Base-by-base conservation (phyloP, 2,329 filamentous ascomycete species). In the Hortaea sp. region DNA sequence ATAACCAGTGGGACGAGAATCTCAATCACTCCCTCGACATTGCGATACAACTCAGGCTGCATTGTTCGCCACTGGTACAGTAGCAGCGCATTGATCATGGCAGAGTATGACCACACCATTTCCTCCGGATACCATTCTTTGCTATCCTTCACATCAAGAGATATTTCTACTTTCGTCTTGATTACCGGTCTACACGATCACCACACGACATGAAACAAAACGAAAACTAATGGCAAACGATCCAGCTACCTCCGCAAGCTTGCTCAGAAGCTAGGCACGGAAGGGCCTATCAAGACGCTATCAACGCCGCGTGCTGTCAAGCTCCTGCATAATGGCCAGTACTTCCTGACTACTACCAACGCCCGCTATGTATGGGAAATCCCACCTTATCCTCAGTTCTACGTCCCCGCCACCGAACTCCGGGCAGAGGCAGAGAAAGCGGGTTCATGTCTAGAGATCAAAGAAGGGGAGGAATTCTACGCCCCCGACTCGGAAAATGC, bases 351-450 rank as follows among this genome's bases (percentile, higher is more conserved):
- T 38, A 66, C 63, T 7, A 65, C 60, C 7, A 41, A 48, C 20
- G 61, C 64, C 10, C 31, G 53, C 11, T 62, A 59, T 49, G 63
- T 67, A 12, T 67, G 64, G 64, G 64, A 68, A 53, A 72, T 77
- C 49, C 63, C 67, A 1, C 67, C 60, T 45, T 77, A 74, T 53
- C 54, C 57, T 1, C 55, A 50, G 28, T 69, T 60, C 50, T 65
- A 64, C 54, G 42, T 65, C 6, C 60, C 62, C 2, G 29, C 32
- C 27, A 37, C 37, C 4, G 54, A 57, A 6, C 46, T 60, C 28
- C 28, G 42, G 5, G 29, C 13, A 5, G 40, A 27, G 39, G 40
- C 7, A 47, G 50, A 50, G 38, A 11, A 43, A 7, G 28, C 41
- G 29, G 32, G 9, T n/a, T n/a, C 7, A 38, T 42, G 29, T 37